Base-by-base conservation (phyloP, 2,329 filamentous ascomycete species). In the Trichoderma sp. region DNA sequence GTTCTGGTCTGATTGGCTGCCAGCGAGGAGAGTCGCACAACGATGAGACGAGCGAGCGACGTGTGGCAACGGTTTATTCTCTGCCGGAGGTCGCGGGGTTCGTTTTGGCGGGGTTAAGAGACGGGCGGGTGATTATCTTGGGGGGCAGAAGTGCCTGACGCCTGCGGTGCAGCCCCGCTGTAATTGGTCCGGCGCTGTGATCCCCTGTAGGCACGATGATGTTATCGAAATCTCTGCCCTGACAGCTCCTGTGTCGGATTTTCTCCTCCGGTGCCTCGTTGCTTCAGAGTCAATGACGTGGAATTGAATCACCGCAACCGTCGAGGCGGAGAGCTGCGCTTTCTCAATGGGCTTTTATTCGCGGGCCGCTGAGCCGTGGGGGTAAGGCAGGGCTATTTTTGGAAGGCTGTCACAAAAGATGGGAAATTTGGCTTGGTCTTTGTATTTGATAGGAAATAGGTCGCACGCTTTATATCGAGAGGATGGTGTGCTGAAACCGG, bases 51-150 rank as follows among this genome's bases (percentile, higher is more conserved):
- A 24, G 56, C 40, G 40, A 43, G 37, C 14, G n/a, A 33, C 5
- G 63, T 58, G 63, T 66, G 53, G 63, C 63, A 66, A 57, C 35
- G 7, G 33, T 29, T 40, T n/a, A 27, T 58, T 40, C 47, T 29
- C 61, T 52, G 29, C 62, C 64, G 64, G 64, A 67, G 64, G n/a
- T 67, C 55, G 64, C 64, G 64, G 64, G 64, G 64, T 31, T 67
- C 27, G 10, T 59, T 59, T 59, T 59, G 64, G 64, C 64, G 64
- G 64, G 64, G 64, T 58, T 21, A 43, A 33, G 56, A 58, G 19
- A 43, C 16, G 19, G 37, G 53, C 16, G 16, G 40, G 40, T 19
- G 40, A 19, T 43, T 19, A 16, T 21, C 13, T 24, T 19, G 27
- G 27, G 24, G 14, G 24, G 40, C 33, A 21, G 27, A 49, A 37